These are phyloP conservation scores for Amborella trichopoda DNA, from an alignment of 164 flowering plant species.

Conservation along the genomic window DNA sequence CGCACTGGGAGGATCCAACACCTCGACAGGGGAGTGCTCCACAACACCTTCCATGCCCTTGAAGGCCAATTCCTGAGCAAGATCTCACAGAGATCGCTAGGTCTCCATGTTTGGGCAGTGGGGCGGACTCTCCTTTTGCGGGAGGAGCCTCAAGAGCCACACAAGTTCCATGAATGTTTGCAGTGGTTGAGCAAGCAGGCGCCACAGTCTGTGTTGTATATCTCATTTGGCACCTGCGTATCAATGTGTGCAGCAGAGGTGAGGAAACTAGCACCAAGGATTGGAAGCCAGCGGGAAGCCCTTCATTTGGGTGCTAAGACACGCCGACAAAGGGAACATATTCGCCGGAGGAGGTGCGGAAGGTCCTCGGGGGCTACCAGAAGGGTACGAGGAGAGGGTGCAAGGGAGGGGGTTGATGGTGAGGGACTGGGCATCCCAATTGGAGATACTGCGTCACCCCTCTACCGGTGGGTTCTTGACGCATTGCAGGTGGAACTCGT, in stretches of 20 bases:
- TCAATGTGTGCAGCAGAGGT: constrained; percentile 22
- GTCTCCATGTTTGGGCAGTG: constrained; percentile 30
- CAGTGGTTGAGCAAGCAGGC: constrained; percentile 45
- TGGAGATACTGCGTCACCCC: constrained; percentile 53
- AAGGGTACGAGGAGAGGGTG: constrained; percentile 20
- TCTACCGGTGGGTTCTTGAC: constrained; percentile 47
- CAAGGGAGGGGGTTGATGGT: constrained; percentile 41
- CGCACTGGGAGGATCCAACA: not conserved
- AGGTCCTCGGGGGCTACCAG: too few relatives aligned
- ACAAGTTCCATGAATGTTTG: constrained; percentile 13
- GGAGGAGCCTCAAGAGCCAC: not conserved
- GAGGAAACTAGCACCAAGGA: constrained; percentile 34
- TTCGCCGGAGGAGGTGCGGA: too few relatives aligned
- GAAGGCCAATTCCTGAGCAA: constrained; percentile 1
- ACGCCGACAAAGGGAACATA: constrained; percentile 3
- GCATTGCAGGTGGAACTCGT: constrained; percentile 76
- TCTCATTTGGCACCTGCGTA: constrained; percentile 34
- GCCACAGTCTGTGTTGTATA: constrained; percentile 26
- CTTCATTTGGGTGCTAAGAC: constrained; percentile 32
- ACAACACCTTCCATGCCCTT: not conserved
- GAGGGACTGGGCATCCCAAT: constrained; percentile 68
- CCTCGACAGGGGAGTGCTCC: not conserved
- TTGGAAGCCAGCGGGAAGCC: constrained; percentile 32
- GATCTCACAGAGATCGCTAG: not conserved
- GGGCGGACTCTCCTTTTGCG: constrained; percentile 46